A percentile compares a stretch with the other conserved stretches of the same genome.
Evolutionary conservation across 2,329 filamentous ascomycete species (phyloP).

Genomic region (Talaromyces sp.): DNA sequence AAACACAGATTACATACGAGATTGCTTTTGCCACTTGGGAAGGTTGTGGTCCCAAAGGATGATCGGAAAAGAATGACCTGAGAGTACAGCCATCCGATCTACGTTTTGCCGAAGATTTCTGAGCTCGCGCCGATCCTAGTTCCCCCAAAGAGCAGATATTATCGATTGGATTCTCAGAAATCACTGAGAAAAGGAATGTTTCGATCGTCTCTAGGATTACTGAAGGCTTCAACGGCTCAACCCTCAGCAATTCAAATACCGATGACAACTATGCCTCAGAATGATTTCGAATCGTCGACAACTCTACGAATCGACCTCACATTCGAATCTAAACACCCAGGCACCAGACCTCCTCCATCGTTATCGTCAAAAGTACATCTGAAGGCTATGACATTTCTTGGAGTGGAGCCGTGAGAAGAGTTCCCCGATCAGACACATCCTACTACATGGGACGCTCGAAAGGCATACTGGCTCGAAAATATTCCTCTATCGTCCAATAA

Average conservation of each 20-base stretch:
- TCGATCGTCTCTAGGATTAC: constrained; percentile 1
- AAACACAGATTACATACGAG: neutral
- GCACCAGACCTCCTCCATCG: neutral
- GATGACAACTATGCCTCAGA: neutral
- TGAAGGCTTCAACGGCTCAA: constrained; percentile 5
- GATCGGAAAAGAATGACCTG: neutral
- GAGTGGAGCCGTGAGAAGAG: constrained; percentile 13
- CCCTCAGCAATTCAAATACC: constrained; percentile 8
- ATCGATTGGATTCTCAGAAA: constrained; percentile 4
- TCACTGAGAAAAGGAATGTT: constrained; percentile 7
- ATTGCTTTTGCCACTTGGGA: neutral
- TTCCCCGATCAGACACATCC: constrained; percentile 13
- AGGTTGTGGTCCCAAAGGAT: neutral
- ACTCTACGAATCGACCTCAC: neutral
- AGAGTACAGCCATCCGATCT: constrained; percentile 12
- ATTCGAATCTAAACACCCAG: neutral
- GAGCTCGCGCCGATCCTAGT: constrained; percentile 16
- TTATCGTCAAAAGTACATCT: constrained; percentile 10
- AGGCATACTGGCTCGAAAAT: constrained; percentile 10
- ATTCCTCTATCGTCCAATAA: neutral
- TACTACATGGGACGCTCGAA: constrained; percentile 9
- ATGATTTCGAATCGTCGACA: neutral
- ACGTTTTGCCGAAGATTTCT: constrained; percentile 8
- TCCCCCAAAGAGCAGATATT: constrained; percentile 6
- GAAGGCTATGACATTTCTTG: constrained; percentile 17